phyloP scores from a whole-genome alignment of 2,329 filamentous ascomycete genomes.

The Ophiocordyceps camponoti-leonardi region DNA sequence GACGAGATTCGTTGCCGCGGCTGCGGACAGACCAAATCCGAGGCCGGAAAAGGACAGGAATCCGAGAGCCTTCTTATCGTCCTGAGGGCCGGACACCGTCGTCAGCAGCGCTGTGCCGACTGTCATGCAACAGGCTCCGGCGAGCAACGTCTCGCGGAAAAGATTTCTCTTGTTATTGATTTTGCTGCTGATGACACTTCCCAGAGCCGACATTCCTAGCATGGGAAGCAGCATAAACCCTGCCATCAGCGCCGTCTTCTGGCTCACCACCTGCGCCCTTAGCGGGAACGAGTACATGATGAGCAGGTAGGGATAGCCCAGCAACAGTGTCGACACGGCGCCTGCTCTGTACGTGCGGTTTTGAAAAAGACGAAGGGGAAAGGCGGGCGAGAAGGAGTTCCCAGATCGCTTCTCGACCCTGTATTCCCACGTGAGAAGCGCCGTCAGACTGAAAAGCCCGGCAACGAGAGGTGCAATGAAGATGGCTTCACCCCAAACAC shows the following conservation, averaged over 20 bases:
- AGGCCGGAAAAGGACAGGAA: constrained; percentile 33
- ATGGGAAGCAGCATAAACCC: constrained; percentile 36
- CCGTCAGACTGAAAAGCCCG: constrained; percentile 11
- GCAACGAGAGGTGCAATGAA: constrained; percentile 14
- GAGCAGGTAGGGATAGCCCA: constrained; percentile 32
- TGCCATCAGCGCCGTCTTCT: constrained; percentile 24
- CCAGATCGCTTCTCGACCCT: constrained; percentile 8
- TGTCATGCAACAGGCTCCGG: constrained; percentile 23
- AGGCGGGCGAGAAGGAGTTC: constrained; percentile 17
- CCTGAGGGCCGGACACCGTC: constrained; percentile 12
- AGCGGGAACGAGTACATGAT: constrained; percentile 31
- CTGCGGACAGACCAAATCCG: constrained; percentile 31
- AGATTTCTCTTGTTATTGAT: constrained; percentile 23
- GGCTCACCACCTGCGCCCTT: constrained; percentile 31
- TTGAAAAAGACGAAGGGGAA: constrained; percentile 29
- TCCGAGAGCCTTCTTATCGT: constrained; percentile 28
- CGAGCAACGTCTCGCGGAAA: constrained; percentile 24
- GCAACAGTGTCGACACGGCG: constrained; percentile 25
- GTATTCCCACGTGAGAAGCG: constrained; percentile 13
- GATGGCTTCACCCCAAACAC: constrained; percentile 22
- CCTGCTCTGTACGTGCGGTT: constrained; percentile 27
- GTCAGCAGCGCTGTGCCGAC: constrained; percentile 30
- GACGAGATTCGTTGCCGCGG: constrained; percentile 28
- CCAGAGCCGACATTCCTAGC: constrained; percentile 28
- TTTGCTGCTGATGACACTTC: constrained; percentile 23